Conservation (phyloP, 495 filamentous ascomycete species). For the Penicillium samsonianum region DNA sequence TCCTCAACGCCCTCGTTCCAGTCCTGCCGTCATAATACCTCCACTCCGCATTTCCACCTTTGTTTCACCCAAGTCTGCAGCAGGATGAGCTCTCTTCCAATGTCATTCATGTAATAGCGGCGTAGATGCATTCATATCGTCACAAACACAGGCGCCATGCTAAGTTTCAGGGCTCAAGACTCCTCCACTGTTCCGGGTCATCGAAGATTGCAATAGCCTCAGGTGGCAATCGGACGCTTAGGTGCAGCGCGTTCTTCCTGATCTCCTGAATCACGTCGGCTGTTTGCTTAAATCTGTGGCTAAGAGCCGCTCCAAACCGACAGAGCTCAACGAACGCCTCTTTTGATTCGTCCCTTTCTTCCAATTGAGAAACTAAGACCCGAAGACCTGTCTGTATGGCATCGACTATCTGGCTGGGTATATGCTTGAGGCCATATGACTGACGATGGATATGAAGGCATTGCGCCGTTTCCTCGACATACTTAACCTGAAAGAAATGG, state of each 20-base stretch:
- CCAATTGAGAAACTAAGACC: slow-evolving; percentile 27
- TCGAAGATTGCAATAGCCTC: slow-evolving; percentile 33
- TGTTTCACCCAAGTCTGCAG: background rate
- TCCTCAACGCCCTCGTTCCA: background rate
- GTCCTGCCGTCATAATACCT: background rate
- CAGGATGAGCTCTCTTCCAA: background rate
- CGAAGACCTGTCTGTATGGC: slow-evolving; percentile 32
- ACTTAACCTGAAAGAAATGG: slow-evolving; percentile 22
- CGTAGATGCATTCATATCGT: background rate
- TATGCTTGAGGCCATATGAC: slow-evolving; percentile 37
- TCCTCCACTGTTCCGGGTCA: slow-evolving; percentile 9
- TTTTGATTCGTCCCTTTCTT: slow-evolving; percentile 24
- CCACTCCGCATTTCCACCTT: background rate
- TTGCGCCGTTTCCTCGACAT: slow-evolving; percentile 34
- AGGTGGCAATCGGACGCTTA: slow-evolving; percentile 27
- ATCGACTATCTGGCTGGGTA: slow-evolving; percentile 37
- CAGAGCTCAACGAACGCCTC: slow-evolving; percentile 39
- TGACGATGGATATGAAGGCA: slow-evolving; percentile 34
- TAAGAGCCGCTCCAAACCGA: slow-evolving; percentile 32
- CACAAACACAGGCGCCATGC: background rate
- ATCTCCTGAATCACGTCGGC: slow-evolving; percentile 32
- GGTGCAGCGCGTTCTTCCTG: slow-evolving; percentile 19
- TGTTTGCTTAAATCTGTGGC: slow-evolving; percentile 30
- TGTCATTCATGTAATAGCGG: background rate
- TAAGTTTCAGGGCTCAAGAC: slow-evolving; percentile 1